Base-by-base conservation (phyloP, 1,139 yeast genomes). In the Yamadazyma aaseri region DNA sequence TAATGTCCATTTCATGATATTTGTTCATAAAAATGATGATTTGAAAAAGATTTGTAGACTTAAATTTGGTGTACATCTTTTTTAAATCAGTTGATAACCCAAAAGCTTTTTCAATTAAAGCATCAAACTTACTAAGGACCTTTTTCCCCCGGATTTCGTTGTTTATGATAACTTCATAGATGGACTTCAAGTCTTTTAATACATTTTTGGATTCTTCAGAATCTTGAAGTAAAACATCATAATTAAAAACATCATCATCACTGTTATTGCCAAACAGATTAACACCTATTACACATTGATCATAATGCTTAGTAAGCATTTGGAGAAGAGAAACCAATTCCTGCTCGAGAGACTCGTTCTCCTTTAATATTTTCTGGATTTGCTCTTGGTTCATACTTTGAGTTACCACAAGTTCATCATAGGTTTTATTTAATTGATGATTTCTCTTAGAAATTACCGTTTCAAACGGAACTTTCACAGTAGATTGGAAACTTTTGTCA, bases 301-400 rank as follows among this genome's bases (percentile, higher is more conserved):
- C 96, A 46, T 79, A 86, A 57, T 89, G 96, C 35, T 78, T 76
- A 5, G 96, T 83, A 24, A 89, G 61, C 51, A 89, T 79, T 39
- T 79, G 81, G 23, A 89, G 60, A 13, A 84, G 63, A 6, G 74
- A 69, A 0, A 86, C 94, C 56, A 87, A 69, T 36, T 85, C 94
- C 39, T 72, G 71, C 35, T 87, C 95, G 36, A 82, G 60, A 0
- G 70, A 62, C 6, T 62, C 59, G 42, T 81, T 76, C 36, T 73
- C 76, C 43, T 54, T 50, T 11, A 59, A 34, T 2, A 60, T 49
- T 6, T 53, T 49, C n/a, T 45, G 46, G 2, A 56, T 43, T 2
- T 41, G 28, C 11, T 46, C 47, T 11, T 44, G 49, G 29, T 38
- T 32, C 36, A 29, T 26, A 16, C 23, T 29, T 20, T 38, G 38